Base-by-base conservation (phyloP, 352 stramenopile species). In the Globisporangium acanthophoron region DNA sequence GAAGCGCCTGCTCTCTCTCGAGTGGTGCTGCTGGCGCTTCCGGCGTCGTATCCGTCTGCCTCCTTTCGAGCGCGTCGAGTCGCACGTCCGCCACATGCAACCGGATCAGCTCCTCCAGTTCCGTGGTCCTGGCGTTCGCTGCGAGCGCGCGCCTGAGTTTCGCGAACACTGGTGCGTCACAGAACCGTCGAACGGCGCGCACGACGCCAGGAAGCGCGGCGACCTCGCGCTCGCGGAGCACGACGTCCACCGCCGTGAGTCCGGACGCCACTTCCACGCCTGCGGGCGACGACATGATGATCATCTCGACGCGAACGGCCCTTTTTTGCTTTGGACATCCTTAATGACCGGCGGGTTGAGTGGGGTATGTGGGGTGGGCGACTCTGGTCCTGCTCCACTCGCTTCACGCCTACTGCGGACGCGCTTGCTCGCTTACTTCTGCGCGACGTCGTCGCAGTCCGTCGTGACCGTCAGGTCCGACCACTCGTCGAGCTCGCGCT, bases 401-500 rank as follows among this genome's bases (percentile, higher is more conserved):
- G n/a, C n/a, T n/a, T n/a, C n/a, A n/a, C n/a, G n/a, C n/a, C n/a
- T n/a, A n/a, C n/a, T n/a, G n/a, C n/a, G n/a, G n/a, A n/a, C n/a
- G n/a, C n/a, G n/a, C n/a, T n/a, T n/a, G n/a, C n/a, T n/a, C n/a
- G n/a, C 33, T 37, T 9, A 37, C 33, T 5, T 37, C 47, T 56
- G 56, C 21, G 20, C n/a, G 7, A 63, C 58, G 29, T 64, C 59
- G 31, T 65, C 60, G 51, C 52, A 67, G 57, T 67, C 61, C 5
- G 57, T 64, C 31, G 50, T 54, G 24, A 46, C 29, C 2, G 57
- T 47, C 41, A 67, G 61, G 15, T 59, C 56, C 7, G 24, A 50
- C 61, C 61, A 67, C 18, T 43, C 61, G 8, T 59, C 39, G 20
- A 67, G 56, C 51, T 67, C 61, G 15, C 52, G 51, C 56, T 64